These are phyloP conservation scores for Phlegmacium glaucopus DNA, from an alignment of 768 basidiomycete species.

Conservation along the genomic window DNA sequence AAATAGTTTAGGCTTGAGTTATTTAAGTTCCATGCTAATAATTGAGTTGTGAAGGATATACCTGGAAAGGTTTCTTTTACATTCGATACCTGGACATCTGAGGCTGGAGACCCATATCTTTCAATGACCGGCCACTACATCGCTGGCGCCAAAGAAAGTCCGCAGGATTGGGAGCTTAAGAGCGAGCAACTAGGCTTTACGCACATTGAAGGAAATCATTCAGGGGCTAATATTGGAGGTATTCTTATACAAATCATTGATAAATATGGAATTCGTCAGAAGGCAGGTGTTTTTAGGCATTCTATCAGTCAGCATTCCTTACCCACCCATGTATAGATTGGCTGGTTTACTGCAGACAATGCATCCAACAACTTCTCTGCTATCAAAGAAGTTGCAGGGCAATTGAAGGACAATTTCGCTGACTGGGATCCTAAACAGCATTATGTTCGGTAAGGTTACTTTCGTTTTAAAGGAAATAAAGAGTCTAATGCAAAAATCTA, in stretches of 20 bases:
- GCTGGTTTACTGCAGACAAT: constrained; percentile 29
- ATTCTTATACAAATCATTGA: constrained; percentile 11
- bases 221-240: constrained; percentile 15
- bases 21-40: too few species aligned
- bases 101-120: constrained; percentile 16
- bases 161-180: constrained; percentile 15
- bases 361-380: constrained; percentile 24
- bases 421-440: constrained; percentile 20
- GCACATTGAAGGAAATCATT: constrained; percentile 12
- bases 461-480: too few species aligned
- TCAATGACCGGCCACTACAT: constrained; percentile 17
- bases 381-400: constrained; percentile 14
- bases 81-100: constrained; percentile 18
- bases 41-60: neutral
- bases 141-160: constrained; percentile 2
- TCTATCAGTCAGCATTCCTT: neutral
- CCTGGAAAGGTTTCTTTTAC: constrained; percentile 14
- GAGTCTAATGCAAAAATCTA: too few species aligned
- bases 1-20: too few species aligned
- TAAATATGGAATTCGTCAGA: constrained; percentile 14
- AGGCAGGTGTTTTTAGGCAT: constrained; percentile 19
- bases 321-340: constrained; percentile 15
- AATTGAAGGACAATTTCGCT: constrained; percentile 5
- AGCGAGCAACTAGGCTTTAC: constrained; percentile 9
- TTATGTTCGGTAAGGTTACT: constrained; percentile 14